phyloP scores from a whole-genome alignment of 352 stramenopile species.

The Thalassiosira pacifica region DNA sequence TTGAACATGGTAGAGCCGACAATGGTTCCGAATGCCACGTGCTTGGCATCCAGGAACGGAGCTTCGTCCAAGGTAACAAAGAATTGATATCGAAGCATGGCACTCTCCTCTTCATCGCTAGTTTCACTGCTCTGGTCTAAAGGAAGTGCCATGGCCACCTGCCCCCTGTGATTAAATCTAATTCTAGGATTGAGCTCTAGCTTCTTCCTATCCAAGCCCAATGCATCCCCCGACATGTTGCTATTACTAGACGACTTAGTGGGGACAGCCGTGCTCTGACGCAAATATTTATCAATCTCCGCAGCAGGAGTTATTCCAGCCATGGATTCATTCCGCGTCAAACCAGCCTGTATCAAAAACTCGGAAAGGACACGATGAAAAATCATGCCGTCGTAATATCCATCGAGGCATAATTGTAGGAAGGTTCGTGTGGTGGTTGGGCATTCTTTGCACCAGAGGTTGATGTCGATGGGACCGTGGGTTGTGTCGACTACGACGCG shows the following conservation, averaged over 20 bases:
- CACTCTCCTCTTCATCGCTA: slow-evolving; percentile 87
- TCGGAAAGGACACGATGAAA: slow-evolving; percentile 95
- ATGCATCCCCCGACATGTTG: slow-evolving; percentile 15
- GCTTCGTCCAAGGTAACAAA: slow-evolving; percentile 97
- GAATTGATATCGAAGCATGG: slow-evolving; percentile 90
- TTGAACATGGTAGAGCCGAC: slow-evolving; percentile 97
- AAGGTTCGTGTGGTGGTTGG: slow-evolving; percentile 91
- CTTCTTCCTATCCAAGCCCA: slow-evolving; percentile 67
- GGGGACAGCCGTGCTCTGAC: slow-evolving; percentile 60
- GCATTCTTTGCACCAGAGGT: slow-evolving; percentile 97
- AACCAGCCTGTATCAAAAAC: slow-evolving; percentile 96
- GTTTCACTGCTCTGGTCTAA: slow-evolving; percentile 88
- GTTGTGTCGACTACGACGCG: slow-evolving; percentile 97
- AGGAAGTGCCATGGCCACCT: slow-evolving; percentile 91
- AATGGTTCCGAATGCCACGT: slow-evolving; percentile 95
- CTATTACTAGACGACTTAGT: slow-evolving; percentile 3
- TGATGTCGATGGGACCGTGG: slow-evolving; percentile 96
- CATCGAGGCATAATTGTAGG: slow-evolving; percentile 86
- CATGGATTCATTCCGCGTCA: slow-evolving; percentile 84
- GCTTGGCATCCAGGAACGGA: slow-evolving; percentile 94
- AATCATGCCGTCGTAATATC: slow-evolving; percentile 96
- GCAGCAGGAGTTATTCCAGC: slow-evolving; percentile 79
- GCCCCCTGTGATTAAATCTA: slow-evolving; percentile 95
- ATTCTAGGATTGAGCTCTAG: slow-evolving; percentile 96
- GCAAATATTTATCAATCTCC: slow-evolving; percentile 89